Percentiles rank a stretch among this genome's conserved stretches.
Conservation (phyloP, 2,329 filamentous ascomycete species). For the Penicillium glabrum region DNA sequence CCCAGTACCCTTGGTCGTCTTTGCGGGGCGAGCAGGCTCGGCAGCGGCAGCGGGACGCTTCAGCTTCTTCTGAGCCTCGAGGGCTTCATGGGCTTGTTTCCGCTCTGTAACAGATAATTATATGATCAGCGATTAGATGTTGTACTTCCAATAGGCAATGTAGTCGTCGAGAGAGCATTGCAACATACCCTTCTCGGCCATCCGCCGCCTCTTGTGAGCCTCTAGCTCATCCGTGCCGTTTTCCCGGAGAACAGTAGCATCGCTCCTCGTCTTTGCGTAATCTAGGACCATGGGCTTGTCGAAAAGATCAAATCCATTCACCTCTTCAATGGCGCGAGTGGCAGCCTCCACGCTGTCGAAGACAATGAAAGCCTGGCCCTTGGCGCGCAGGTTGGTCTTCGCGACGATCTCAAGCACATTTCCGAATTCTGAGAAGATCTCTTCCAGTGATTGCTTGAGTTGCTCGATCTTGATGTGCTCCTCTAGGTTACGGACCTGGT, state of each 20-base stretch:
- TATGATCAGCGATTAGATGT: constrained; percentile 5
- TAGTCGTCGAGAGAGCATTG: not conserved
- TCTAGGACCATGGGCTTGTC: constrained; percentile 86
- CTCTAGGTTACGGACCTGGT: constrained; percentile 75
- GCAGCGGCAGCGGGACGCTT: constrained; percentile 60
- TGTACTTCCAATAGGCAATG: not conserved
- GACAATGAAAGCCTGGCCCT: constrained; percentile 93
- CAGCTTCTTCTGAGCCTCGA: constrained; percentile 73
- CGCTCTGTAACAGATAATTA: constrained; percentile 49
- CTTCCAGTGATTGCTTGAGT: constrained; percentile 69
- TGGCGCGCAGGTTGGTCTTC: constrained; percentile 86
- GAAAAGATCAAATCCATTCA: constrained; percentile 90
- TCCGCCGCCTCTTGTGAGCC: constrained; percentile 75
- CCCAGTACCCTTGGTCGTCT: constrained; percentile 69
- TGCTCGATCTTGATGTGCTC: constrained; percentile 83
- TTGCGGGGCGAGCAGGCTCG: constrained; percentile 60
- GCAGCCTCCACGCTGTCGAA: constrained; percentile 83
- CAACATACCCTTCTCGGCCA: constrained; percentile 80
- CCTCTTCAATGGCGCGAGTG: constrained; percentile 76
- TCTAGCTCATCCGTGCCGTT: constrained; percentile 82
- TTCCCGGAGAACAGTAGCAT: constrained; percentile 76
- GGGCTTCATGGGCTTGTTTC: constrained; percentile 80
- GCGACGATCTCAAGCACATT: constrained; percentile 80
- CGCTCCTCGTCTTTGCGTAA: constrained; percentile 78
- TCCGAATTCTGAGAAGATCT: constrained; percentile 87